Evolutionary conservation across 371 early-diverging fungal species (phyloP), one percentile per base, ranked within the genome.

Genomic region (Coemansia sp.): DNA sequence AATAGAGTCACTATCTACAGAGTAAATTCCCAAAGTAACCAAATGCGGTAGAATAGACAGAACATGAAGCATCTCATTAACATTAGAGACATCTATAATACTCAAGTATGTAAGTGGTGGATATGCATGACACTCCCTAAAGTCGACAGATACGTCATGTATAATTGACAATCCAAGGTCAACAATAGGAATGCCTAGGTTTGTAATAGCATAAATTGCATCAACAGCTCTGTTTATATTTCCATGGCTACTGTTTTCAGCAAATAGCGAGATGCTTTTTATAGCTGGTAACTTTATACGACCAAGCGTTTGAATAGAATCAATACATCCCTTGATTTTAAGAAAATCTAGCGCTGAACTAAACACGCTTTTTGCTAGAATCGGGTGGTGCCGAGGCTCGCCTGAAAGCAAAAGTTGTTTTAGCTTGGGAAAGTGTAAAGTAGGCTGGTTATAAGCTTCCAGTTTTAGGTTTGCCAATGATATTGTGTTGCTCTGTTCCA

Each of bases 1-100:
- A 11, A 43, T 43, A n/a, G 5, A n/a, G n/a, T 43, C 43, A 6
- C n/a, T 43, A 0, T n/a, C 0, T n/a, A 43, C 43, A 43, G 43
- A 5, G 14, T 1, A 0, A 12, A 43, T 12, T 0, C 0, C 0
- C n/a, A 42, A 5, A 0, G 5, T 3, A n/a, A n/a, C 16, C 43
- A 43, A 16, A 16, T 11, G 11, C 16, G 43, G 43, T 43, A 43
- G 16, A n/a, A 12, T 12, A n/a, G 12, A 6, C 43, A 43, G n/a
- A 6, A 43, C 6, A 9, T n/a, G 11, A 42, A 42, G n/a, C 6
- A 42, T 5, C 10, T 42, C 14, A 3, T 42, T 11, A 1, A 14
- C 11, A 42, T 43, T 43, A n/a, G 43, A 5, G 4, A 42, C 7
- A 42, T 42, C n/a, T 4, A 1, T n/a, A 2, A n/a, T 42, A 42